Evolutionary conservation across 257 asterid genomes (phyloP), one percentile per base, ranked within the genome.

Genomic region (Rhazya stricta): DNA sequence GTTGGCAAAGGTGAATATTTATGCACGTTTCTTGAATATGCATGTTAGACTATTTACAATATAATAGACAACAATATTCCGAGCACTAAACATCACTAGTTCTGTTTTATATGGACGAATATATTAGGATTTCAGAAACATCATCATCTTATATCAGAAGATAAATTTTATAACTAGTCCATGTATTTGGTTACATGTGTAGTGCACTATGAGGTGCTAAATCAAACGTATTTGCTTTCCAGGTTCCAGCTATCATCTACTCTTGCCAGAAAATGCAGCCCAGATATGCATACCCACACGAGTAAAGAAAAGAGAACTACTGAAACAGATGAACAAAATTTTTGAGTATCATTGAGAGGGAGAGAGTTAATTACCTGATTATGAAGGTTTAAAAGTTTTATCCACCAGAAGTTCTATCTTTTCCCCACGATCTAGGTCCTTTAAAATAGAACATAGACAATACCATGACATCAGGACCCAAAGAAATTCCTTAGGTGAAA

Each of bases 381-480:
- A 77, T 88, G 98, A 80, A 92, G 94, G 79, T 87, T 91, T 84
- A n/a, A 90, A 96, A 41, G 96, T 92, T 83, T 92, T 92, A 82
- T 92, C 98, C 86, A 92, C 97, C 77, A 91, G 85, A 85, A 92
- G 85, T 85, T 92, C 98, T 71, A 92, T 90, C 86, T 92, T 92
- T 73, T 90, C 98, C 50, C 97, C 98, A 73, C 98, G 98, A 69
- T 92, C 98, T 25, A 92, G 91, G 81, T 90, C 98, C 98, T 92
- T 78, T 70, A 81, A 54, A 69, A 43, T 27, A 50, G 56, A 69
- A 69, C n/a, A 41, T 6, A 62, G 23, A 29, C 6, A 32, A 25
- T 9, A 30, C 16, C 29, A 11, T 10, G 25, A 36, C n/a, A 62
- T 62, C 42, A 30, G 41, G 7, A 61, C 65, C 19, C n/a, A 16